Base-by-base conservation (phyloP, 495 filamentous ascomycete genomes). In the Immersiella caudata region DNA sequence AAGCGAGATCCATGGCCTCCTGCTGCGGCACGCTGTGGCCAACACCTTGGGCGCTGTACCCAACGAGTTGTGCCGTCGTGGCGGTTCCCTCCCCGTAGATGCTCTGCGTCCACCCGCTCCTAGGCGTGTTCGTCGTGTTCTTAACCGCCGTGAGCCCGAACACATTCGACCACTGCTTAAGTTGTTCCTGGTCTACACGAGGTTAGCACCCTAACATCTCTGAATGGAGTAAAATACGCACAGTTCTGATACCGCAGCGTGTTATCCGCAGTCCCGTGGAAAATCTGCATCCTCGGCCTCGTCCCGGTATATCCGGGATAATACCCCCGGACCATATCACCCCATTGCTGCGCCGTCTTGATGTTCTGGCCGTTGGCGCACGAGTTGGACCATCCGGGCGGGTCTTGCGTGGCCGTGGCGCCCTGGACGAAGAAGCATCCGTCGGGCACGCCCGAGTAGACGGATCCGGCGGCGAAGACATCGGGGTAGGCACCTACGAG, bases 71-170 rank as follows among this genome's bases (percentile, higher is more conserved):
- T 0, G 78, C 78, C 1, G 78, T 79, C 8, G 72, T 75, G n/a
- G 74, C 66, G 11, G 77, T 74, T 50, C 78, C 80, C 18, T 82
- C 78, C 5, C 86, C 86, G 71, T 86, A 88, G 65, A 82, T 80
- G 49, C 79, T 83, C 71, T 83, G 73, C 1, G 85, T 84, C 75
- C 86, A 89, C 6, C 83, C 83, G 64, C 71, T 74, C 69, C 82
- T 74, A 0, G 83, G 82, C 4, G 75, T 76, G 70, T 84, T 80
- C 29, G 71, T 49, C 49, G 75, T 72, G 62, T 78, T 79, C 64
- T 67, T 71, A 7, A 73, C 70, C 8, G 80, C 78, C 0, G 77
- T 78, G 20, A 81, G 73, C 1, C 75, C 76, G 18, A 80, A 61
- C 8, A 83, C 80, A 64, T 79, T 77, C 35, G 77, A 78, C 72